Evolutionary conservation across 306 rosid genomes (phyloP).

Genomic region (Inga leiocalycina): DNA sequence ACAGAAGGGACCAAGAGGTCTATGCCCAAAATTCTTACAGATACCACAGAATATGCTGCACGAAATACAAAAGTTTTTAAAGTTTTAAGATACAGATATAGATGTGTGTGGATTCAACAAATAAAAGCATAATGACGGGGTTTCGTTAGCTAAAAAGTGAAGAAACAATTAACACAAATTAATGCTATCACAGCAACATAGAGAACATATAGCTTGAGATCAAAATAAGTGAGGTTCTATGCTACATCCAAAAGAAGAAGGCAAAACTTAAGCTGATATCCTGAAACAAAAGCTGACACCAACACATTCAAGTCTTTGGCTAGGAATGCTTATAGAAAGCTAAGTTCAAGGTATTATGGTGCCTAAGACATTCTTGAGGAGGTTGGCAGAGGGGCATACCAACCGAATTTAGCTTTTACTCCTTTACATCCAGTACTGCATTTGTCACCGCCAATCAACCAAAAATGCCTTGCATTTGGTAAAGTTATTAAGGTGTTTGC

Average conservation of each 20-base stretch:
- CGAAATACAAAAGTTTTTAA: not conserved
- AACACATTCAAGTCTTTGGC: not conserved
- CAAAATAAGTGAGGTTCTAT: not conserved
- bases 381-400: not conserved
- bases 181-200: not conserved
- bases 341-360: not conserved
- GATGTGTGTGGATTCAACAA: conserved; percentile 12
- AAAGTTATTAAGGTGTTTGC: conserved; percentile 2
- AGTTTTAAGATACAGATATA: not conserved
- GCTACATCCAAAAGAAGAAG: not conserved
- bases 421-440: not conserved
- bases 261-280: not conserved
- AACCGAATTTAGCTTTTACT: not conserved
- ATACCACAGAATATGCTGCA: not conserved
- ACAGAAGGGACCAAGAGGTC: no score
- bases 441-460: conserved; percentile 9
- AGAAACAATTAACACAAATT: not conserved
- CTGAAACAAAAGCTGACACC: not conserved
- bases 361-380: not conserved
- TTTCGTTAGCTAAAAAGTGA: not conserved
- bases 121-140: not conserved
- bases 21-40: not conserved
- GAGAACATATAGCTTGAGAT: not conserved
- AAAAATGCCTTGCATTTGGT: conserved; percentile 95
- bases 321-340: not conserved